Conservation (phyloP, 768 basidiomycete species). For the Leccinum aurantiacum region DNA sequence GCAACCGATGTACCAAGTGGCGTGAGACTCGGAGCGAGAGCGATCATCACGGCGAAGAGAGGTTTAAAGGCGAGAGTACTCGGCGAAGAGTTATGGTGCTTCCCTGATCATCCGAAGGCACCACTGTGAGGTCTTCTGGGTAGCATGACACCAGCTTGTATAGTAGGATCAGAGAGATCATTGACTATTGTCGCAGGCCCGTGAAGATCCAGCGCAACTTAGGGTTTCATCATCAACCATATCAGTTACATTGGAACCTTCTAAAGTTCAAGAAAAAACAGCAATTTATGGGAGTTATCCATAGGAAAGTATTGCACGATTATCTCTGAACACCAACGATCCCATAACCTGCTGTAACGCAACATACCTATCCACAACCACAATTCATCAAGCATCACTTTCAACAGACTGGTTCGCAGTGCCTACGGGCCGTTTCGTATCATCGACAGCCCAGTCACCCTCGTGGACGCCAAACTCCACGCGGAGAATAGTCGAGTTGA, state of each 20-base stretch:
- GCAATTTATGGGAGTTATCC: neutral
- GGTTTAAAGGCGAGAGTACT: no score
- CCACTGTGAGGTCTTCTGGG: no score
- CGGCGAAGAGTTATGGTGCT: no score
- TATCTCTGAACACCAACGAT: neutral
- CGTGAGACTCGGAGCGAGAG: no score
- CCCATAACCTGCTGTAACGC: neutral
- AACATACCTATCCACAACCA: neutral
- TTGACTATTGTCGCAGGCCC: constrained; percentile 9
- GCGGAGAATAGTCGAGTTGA: constrained; percentile 39
- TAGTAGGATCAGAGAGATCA: no score
- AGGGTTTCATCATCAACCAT: neutral
- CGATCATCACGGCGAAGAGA: no score
- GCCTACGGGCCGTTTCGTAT: neutral
- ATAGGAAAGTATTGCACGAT: neutral
- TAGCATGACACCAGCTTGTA: neutral
- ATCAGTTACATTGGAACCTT: no score
- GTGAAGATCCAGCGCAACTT: neutral
- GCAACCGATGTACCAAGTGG: no score
- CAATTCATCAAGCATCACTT: neutral
- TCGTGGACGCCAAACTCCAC: constrained; percentile 15
- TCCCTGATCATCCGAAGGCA: no score
- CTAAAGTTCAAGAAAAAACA: neutral
- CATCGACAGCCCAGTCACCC: constrained; percentile 11
- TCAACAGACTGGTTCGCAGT: neutral